Conservation (phyloP, 2,329 filamentous ascomycete species). For the Madurella mycetomatis region DNA sequence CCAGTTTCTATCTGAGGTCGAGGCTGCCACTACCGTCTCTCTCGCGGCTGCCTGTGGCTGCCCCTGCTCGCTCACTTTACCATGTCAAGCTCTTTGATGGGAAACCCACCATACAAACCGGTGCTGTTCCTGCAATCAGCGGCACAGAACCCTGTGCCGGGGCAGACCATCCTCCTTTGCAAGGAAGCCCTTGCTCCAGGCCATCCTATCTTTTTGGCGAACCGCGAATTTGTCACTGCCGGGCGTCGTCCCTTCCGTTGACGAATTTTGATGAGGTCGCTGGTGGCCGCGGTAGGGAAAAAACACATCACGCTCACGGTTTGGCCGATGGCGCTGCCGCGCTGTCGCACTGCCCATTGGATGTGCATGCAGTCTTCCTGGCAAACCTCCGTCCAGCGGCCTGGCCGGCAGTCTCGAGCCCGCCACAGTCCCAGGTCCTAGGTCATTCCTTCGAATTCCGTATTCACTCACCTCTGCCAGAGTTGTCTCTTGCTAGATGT, state of each 20-base stretch:
- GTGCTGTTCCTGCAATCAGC: constrained; percentile 1
- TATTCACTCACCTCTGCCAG: neutral
- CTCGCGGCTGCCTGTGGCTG: neutral
- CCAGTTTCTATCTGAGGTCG: neutral
- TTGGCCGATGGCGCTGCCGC: neutral
- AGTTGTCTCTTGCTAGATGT: neutral
- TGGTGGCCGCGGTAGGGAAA: neutral
- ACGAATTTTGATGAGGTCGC: neutral
- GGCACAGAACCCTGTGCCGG: neutral
- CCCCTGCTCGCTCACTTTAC: neutral
- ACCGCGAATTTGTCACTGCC: constrained; percentile 1
- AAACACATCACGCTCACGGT: neutral
- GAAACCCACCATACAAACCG: constrained; percentile 1
- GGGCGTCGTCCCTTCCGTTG: neutral
- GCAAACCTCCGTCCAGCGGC: neutral
- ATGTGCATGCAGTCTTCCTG: neutral
- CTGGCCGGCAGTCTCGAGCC: neutral
- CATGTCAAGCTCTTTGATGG: neutral
- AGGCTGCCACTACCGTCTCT: neutral
- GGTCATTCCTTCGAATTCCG: neutral
- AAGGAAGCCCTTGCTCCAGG: constrained; percentile 1
- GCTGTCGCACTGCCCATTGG: neutral
- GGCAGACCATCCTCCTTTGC: neutral
- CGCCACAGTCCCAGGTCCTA: no score
- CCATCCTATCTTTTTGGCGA: neutral